Evolutionary conservation across 345 rosid genomes (phyloP).

Genomic region (Anacardium occidentale): DNA sequence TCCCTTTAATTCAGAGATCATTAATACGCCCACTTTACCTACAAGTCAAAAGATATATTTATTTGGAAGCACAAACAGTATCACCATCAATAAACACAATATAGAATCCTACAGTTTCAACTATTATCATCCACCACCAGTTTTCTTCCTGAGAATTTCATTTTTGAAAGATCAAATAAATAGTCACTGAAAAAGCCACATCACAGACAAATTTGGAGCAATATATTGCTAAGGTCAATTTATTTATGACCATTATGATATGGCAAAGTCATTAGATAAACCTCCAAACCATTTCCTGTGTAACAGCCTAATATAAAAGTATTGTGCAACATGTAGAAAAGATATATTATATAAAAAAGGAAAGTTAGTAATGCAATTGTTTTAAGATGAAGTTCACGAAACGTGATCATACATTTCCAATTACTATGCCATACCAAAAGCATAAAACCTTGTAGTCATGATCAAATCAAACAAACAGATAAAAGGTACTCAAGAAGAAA

Average conservation of each 20-base stretch:
- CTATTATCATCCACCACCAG: conserved; percentile 24
- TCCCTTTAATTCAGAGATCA: conserved; percentile 98
- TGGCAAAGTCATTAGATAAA: neutral
- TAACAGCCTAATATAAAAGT: too few species aligned
- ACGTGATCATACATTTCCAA: neutral
- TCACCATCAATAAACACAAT: conserved; percentile 50
- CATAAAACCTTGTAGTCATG: neutral
- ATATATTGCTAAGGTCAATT: neutral
- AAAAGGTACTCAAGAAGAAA: too few species aligned
- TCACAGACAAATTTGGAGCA: too few species aligned
- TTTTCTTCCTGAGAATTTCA: conserved; percentile 20
- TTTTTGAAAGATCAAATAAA: neutral
- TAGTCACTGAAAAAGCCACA: too few species aligned
- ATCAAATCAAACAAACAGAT: neutral
- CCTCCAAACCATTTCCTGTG: neutral
- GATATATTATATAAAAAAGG: neutral
- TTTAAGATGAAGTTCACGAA: neutral
- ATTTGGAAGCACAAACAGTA: conserved; percentile 73
- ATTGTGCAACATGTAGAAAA: neutral
- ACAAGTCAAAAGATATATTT: conserved; percentile 94
- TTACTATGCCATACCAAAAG: neutral
- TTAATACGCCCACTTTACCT: conserved; percentile 98
- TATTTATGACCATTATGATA: neutral
- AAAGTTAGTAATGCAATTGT: neutral
- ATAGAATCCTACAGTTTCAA: conserved; percentile 39